Evolutionary conservation across 176 grass and related monocot species (phyloP).

Genomic region (Eragrostis nindensis): DNA sequence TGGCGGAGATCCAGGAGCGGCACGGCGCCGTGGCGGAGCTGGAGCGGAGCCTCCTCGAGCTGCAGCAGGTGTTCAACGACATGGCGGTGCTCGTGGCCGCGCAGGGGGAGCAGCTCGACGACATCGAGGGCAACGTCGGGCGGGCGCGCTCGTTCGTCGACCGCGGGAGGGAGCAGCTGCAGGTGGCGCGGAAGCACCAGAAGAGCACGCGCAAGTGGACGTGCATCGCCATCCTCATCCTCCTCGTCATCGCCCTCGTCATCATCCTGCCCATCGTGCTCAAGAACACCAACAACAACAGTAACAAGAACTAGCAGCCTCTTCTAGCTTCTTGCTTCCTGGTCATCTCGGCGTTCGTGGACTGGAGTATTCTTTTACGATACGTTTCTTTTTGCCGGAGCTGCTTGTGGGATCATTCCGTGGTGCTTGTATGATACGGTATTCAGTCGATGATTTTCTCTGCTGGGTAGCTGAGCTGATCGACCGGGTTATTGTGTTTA

Average conservation of each 20-base stretch:
- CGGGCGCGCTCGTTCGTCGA: conserved; percentile 68
- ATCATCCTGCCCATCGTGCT: conserved; percentile 73
- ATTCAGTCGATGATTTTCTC: conserved; percentile 5
- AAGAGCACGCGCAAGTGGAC: conserved; percentile 79
- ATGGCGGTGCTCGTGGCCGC: conserved; percentile 84
- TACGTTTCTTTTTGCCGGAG: background rate
- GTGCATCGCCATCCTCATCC: conserved; percentile 56
- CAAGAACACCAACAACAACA: conserved; percentile 23
- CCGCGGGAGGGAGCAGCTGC: conserved; percentile 66
- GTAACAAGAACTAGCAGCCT: background rate
- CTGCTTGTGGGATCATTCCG: background rate
- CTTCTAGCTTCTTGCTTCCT: no score
- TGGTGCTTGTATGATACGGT: conserved; percentile 15
- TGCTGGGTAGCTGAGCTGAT: background rate
- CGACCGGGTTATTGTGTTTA: background rate
- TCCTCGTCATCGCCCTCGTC: conserved; percentile 62
- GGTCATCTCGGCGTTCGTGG: no score
- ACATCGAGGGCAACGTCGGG: conserved; percentile 84
- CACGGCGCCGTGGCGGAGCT: conserved; percentile 75
- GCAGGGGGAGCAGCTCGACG: conserved; percentile 92
- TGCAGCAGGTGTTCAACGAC: conserved; percentile 98
- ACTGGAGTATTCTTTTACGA: background rate
- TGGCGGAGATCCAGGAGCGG: conserved; percentile 95
- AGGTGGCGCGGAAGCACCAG: conserved; percentile 74
- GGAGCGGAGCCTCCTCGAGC: conserved; percentile 75